These are phyloP conservation scores for Cucurbita pepo DNA, from an alignment of 306 rosid genomes.

Conservation along the genomic window DNA sequence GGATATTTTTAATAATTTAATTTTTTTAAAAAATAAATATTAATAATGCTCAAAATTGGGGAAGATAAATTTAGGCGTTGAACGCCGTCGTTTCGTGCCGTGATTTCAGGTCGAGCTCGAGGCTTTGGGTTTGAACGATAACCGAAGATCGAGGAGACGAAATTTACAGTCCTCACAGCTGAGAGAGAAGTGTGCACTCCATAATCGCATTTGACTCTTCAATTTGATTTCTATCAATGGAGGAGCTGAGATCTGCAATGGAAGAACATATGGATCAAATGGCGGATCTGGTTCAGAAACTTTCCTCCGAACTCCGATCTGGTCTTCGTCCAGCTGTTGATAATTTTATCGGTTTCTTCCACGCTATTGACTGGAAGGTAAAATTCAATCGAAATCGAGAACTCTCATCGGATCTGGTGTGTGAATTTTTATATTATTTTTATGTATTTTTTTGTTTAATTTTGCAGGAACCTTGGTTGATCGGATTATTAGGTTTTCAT, in stretches of 20 bases:
- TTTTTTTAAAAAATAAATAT: too few relatives aligned
- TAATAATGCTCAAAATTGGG: too few relatives aligned
- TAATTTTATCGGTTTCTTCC: slow-evolving; percentile 72
- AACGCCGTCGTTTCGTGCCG: not conserved
- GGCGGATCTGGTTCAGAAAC: slow-evolving; percentile 58
- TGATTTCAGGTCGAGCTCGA: not conserved
- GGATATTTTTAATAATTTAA: too few relatives aligned
- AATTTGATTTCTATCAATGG: slow-evolving; percentile 19
- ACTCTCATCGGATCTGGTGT: not conserved
- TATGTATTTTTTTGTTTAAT: not conserved
- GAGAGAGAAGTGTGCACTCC: not conserved
- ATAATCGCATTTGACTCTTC: not conserved
- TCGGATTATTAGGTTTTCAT: slow-evolving; percentile 45
- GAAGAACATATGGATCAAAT: slow-evolving; percentile 67
- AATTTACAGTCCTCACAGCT: not conserved
- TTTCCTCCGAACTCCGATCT: slow-evolving; percentile 61
- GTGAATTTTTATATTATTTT: not conserved
- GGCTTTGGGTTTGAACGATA: not conserved
- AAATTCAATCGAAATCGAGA: not conserved
- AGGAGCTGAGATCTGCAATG: slow-evolving; percentile 48
- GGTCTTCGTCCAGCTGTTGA: slow-evolving; percentile 61
- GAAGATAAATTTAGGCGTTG: too few relatives aligned
- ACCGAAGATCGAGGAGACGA: not conserved
- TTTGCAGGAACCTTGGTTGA: slow-evolving; percentile 79
- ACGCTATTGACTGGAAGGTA: slow-evolving; percentile 90